These are phyloP conservation scores for Calcarisporium arbuscula DNA, from an alignment of 2,329 filamentous ascomycete genomes.

Conservation along the genomic window DNA sequence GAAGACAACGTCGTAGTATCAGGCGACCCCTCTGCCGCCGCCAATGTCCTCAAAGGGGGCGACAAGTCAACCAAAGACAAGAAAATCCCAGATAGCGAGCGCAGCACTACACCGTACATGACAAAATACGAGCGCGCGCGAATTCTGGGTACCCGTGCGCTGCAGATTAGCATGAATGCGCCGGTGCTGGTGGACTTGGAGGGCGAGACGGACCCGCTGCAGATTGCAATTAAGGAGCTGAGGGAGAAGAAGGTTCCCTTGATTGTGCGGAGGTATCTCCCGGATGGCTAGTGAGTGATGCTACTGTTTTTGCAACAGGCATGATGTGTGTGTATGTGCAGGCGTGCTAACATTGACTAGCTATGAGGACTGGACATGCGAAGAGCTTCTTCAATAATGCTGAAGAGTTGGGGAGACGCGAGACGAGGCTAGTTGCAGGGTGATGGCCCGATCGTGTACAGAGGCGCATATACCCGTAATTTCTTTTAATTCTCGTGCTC, in stretches of 20 bases:
- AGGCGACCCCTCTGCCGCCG: slow-evolving; percentile 55
- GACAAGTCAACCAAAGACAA: slow-evolving; percentile 65
- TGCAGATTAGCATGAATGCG: slow-evolving; percentile 98
- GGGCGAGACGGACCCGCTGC: slow-evolving; percentile 93
- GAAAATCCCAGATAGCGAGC: slow-evolving; percentile 82
- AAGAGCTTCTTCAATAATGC: slow-evolving; percentile 70
- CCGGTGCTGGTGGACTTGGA: slow-evolving; percentile 94
- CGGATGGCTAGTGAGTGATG: slow-evolving; percentile 86
- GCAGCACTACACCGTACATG: slow-evolving; percentile 96
- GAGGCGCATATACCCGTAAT: no score
- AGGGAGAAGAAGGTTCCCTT: slow-evolving; percentile 98
- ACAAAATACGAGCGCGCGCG: slow-evolving; percentile 97
- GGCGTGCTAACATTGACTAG: slow-evolving; percentile 34
- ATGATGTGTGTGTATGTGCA: background rate
- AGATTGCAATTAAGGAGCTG: slow-evolving; percentile 96
- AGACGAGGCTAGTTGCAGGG: slow-evolving; percentile 8
- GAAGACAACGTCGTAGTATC: slow-evolving; percentile 55
- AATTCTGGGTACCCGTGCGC: slow-evolving; percentile 83
- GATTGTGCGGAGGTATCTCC: slow-evolving; percentile 90
- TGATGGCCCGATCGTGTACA: no score
- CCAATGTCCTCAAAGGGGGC: slow-evolving; percentile 45
- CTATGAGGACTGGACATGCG: slow-evolving; percentile 99
- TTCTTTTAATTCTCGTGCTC: no score
- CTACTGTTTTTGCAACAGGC: slow-evolving; percentile 3
- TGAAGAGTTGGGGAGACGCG: slow-evolving; percentile 8